Evolutionary conservation across 78 protist genomes (phyloP), one percentile per base, ranked within the genome.

Genomic region (Dictyostelium firmibasis): DNA sequence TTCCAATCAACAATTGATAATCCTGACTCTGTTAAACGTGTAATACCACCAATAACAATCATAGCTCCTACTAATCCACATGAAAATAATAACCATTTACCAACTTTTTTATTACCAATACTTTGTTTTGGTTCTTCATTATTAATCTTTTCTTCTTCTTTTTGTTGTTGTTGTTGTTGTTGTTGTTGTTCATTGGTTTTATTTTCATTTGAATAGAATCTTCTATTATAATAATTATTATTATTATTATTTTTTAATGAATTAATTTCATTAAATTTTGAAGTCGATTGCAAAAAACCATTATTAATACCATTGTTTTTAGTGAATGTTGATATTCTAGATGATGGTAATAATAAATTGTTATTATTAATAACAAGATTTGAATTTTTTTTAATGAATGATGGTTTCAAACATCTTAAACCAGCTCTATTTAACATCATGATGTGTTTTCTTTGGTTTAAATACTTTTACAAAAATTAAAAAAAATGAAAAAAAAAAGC

Each of bases 21-120:
- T 10, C 99, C 99, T n/a, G 98, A 93, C 29, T 98, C 98, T 2
- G 99, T 98, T 18, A 98, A 92, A 16, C 99, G 91, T 20, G 99
- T 98, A 82, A 97, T 47, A 27, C 99, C 99, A 43, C 99, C 99
- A 14, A 98, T 38, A 0, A 96, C 98, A 67, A 98, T 84, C 96
- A 92, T 92, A 16, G 86, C 91, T 36, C 91, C 91, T 16, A 84
- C 86, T 36, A 92, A 69, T n/a, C 86, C 96, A 77, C 85, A 72
- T 23, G 91, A 70, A 20, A 84, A 69, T n/a, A 92, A 85, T 41
- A 92, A 74, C 96, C 96, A 92, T 69, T 69, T 89, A 4, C 79
- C 94, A 41, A 89, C 94, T 81, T 38, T 81, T 81, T 81, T 62
- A 23, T 64, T 62, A 10, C 87, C 87, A 14, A 14, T 31, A 27